Evolutionary conservation across 257 asterid species (phyloP).

Genomic region (Primulina eburnea): DNA sequence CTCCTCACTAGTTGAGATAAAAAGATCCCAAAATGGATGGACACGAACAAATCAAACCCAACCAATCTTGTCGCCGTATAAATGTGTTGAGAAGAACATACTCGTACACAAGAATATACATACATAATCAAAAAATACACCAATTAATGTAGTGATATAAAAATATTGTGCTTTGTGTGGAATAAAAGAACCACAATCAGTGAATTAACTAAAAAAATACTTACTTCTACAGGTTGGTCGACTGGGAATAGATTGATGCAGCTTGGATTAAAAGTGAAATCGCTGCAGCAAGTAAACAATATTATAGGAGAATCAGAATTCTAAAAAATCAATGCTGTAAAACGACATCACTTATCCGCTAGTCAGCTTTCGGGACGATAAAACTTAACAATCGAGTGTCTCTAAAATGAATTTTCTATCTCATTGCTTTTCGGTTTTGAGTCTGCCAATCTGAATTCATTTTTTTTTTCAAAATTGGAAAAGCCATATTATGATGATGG

Average conservation of each 20-base stretch:
- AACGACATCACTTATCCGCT: too few species aligned
- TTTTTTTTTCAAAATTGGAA: neutral
- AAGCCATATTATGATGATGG: neutral
- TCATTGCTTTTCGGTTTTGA: neutral
- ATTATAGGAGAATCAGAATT: neutral
- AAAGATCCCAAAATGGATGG: neutral
- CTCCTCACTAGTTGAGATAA: neutral
- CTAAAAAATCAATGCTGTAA: neutral
- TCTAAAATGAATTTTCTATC: too few species aligned
- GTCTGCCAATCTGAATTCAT: neutral
- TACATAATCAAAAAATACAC: neutral
- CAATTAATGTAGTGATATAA: neutral
- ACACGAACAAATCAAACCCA: neutral
- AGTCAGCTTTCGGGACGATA: neutral
- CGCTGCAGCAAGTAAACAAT: conserved; percentile 41
- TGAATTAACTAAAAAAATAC: conserved; percentile 23
- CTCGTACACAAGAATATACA: neutral
- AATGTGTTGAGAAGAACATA: neutral
- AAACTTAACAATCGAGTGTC: neutral
- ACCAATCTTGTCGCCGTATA: neutral
- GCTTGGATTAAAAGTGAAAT: conserved; percentile 52
- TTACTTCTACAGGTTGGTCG: conserved; percentile 54
- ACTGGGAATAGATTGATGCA: conserved; percentile 71
- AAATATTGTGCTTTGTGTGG: neutral
- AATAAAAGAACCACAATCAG: conserved; percentile 1